Evolutionary conservation across 306 rosid genomes (phyloP), one percentile per base, ranked within the genome.

Genomic region (Geum urbanum): DNA sequence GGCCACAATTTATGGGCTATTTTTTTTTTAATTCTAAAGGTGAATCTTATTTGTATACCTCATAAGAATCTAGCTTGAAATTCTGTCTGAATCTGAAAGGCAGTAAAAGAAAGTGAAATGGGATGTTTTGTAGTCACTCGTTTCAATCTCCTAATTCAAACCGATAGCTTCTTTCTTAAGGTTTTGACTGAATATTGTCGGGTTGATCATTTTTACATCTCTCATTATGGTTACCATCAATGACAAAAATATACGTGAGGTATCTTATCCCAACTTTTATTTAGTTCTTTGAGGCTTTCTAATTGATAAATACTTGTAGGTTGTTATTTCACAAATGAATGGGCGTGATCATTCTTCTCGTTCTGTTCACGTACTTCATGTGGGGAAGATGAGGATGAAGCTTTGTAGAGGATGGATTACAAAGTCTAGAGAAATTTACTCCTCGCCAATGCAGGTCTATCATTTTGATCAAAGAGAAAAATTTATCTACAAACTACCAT

Each of bases 361-460:
- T 76, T 92, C 98, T n/a, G 87, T 76, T 82, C 98, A 94, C 78
- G 84, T 78, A 58, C 82, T 94, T 78, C 91, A 84, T 80, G 96
- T 86, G 75, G 98, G 98, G 53, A 94, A 91, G 85, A 83, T 84
- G 94, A 91, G 97, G 84, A 88, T 90, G 83, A 94, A 94, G 82
- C 89, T 94, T 35, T 82, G 86, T 55, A 82, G 98, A 82, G 98
- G 98, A 60, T 94, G 98, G 98, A 94, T 94, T 70, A 90, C 98
- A 27, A 94, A 94, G 81, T 85, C 98, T 58, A 87, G 98, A 77
- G 98, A 94, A 80, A 94, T 76, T 77, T 94, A 94, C 82, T 90
- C 96, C 59, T 80, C 89, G 44, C 74, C 90, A 44, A 90, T 94
- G 98, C 98, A 84, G 58, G n/a, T 58, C n/a, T 71, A 39, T 40